Evolutionary conservation across 257 asterid species (phyloP).

Genomic region (Solanum stenotomum): DNA sequence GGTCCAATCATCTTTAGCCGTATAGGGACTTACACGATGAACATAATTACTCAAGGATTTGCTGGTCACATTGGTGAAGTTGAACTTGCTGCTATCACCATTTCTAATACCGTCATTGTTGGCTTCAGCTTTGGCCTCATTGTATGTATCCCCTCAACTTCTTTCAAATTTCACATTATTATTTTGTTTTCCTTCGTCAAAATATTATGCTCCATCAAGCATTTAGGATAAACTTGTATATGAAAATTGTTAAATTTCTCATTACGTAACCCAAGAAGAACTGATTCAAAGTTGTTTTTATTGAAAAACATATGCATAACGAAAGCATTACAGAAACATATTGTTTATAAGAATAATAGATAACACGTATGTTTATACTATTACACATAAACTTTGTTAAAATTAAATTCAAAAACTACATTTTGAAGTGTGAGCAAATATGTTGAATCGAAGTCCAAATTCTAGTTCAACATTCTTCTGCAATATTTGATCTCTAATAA

Average conservation of each 20-base stretch:
- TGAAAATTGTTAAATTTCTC: not conserved
- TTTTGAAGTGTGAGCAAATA: too few species aligned
- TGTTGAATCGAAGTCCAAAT: too few species aligned
- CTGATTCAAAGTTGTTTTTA: not conserved
- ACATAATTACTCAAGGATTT: conserved; percentile 27
- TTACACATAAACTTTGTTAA: too few species aligned
- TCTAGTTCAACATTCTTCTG: too few species aligned
- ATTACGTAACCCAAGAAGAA: not conserved
- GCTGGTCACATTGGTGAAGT: conserved; percentile 50
- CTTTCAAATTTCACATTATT: not conserved
- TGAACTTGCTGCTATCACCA: conserved; percentile 39
- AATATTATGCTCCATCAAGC: not conserved
- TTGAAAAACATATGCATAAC: too few species aligned
- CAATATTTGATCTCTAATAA: too few species aligned
- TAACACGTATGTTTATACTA: too few species aligned
- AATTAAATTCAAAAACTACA: too few species aligned
- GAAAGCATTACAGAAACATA: too few species aligned
- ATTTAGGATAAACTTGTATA: not conserved
- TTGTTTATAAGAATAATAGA: too few species aligned
- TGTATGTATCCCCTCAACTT: conserved; percentile 6
- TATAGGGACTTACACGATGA: conserved; percentile 20
- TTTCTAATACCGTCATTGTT: conserved; percentile 39
- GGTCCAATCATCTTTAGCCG: conserved; percentile 39
- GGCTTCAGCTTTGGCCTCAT: conserved; percentile 43
- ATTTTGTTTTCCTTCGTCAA: not conserved